Evolutionary conservation across 495 filamentous ascomycete genomes (phyloP).

Genomic region (Platismatia glauca): DNA sequence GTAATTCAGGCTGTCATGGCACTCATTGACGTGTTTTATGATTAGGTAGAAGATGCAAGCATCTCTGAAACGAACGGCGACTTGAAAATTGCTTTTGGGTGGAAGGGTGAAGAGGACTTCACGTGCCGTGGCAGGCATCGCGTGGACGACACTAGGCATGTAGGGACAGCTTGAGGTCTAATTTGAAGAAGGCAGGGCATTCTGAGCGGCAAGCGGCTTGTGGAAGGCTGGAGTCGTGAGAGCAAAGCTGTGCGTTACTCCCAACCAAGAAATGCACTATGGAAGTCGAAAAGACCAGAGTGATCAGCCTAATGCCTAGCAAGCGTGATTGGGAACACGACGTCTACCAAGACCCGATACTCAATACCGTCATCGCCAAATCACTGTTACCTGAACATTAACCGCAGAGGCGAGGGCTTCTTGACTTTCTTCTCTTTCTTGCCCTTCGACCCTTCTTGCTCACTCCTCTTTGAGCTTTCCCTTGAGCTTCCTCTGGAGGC

Average conservation of each 20-base stretch:
- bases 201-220: neutral
- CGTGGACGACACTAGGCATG: neutral
- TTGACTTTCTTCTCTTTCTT: constrained; percentile 22
- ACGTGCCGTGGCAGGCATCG: neutral
- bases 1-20: neutral
- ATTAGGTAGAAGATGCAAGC: neutral
- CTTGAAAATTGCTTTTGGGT: neutral
- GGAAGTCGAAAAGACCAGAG: neutral
- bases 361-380: neutral
- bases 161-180: neutral
- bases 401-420: constrained; percentile 24
- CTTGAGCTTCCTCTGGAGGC: constrained; percentile 23
- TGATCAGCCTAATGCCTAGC: no score
- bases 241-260: neutral
- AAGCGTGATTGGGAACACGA: neutral
- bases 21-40: neutral
- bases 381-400: constrained; percentile 18
- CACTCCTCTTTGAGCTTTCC: constrained; percentile 19
- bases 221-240: neutral
- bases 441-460: constrained; percentile 26
- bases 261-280: neutral
- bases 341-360: neutral
- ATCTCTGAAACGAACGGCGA: neutral
- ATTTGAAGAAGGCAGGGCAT: neutral
- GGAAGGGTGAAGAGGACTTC: neutral